Base-by-base conservation (phyloP, 2,329 filamentous ascomycete species). In the Aschersonia sp. region DNA sequence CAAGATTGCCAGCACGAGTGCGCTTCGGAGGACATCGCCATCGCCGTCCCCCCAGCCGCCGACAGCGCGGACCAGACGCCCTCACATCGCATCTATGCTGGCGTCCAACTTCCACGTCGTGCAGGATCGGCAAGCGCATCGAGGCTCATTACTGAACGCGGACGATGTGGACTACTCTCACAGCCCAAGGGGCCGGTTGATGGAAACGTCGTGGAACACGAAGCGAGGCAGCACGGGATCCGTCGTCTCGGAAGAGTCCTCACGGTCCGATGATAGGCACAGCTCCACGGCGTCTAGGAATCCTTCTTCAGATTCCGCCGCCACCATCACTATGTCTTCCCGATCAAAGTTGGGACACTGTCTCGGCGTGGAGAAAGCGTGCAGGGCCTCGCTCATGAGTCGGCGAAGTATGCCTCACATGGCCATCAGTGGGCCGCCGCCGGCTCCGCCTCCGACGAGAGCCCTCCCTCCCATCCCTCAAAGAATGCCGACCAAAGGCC, bases 401-500 rank as follows among this genome's bases (percentile, higher is more conserved):
- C 64, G 72, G 30, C 65, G 68, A 48, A 77, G 74, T 59, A 68
- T 76, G 67, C 69, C 73, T 5, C 71, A 75, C 30, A 61, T 76
- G 43, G 62, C 61, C 40, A 61, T 61, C 1, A 67, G 72, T 9
- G 72, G 71, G 1, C 74, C 74, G 31, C 75, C 75, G 1, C 74
- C 69, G 12, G 71, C 66, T 10, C 75, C 75, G 5, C 75, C 75
- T 4, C 75, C 75, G 30, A 76, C 65, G 9, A 70, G 69, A 52
- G 74, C 75, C 10, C 64, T 79, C 29, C 75, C 75, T 20, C 75
- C 75, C 0, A 66, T 77, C 40, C 74, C 74, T 4, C 61, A 56
- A 43, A 65, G 61, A 9, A 9, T 48, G 29, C 38, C 43, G n/a
- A 10, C 31, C 2, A 38, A 38, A 20, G n/a, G 6, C 6, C 6